phyloP scores from a whole-genome alignment of 2,329 filamentous ascomycete genomes.

The Immersiporthe knoxdaviesiana region DNA sequence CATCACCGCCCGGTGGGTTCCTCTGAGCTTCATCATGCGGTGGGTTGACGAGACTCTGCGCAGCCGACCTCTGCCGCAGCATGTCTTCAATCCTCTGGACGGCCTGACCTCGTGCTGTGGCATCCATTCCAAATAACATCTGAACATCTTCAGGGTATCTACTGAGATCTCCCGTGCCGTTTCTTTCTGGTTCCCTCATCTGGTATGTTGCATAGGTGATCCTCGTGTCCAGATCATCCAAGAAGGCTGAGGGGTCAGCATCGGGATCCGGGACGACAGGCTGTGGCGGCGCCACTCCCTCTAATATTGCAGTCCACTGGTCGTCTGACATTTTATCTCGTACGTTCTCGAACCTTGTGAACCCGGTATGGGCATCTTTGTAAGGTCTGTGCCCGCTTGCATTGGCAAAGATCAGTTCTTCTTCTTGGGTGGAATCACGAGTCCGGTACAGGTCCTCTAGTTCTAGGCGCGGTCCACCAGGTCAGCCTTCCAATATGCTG shows the following conservation, averaged over 20 bases:
- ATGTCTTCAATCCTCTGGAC: slow-evolving; percentile 16
- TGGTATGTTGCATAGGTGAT: background rate
- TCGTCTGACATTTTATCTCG: background rate
- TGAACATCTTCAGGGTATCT: background rate
- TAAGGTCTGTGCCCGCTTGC: slow-evolving; percentile 16
- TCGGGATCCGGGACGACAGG: background rate
- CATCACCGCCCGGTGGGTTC: background rate
- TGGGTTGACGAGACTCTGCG: background rate
- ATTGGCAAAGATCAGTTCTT: slow-evolving; percentile 13
- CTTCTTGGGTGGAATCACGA: background rate
- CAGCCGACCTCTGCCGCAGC: slow-evolving; percentile 13
- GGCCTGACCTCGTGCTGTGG: background rate
- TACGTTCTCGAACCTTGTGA: slow-evolving; percentile 16
- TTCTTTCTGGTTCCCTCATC: background rate
- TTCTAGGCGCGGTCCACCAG: background rate
- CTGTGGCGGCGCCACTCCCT: background rate
- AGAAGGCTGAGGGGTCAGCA: background rate
- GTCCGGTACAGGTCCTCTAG: slow-evolving; percentile 1
- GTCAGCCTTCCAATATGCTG: background rate
- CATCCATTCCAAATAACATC: background rate
- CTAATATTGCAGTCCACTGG: background rate
- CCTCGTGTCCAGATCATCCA: background rate
- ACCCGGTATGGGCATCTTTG: slow-evolving; percentile 14
- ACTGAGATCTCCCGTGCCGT: background rate
- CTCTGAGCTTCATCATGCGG: background rate